Conservation (phyloP, 305 asterid genomes). For the Fraxinus albicans region DNA sequence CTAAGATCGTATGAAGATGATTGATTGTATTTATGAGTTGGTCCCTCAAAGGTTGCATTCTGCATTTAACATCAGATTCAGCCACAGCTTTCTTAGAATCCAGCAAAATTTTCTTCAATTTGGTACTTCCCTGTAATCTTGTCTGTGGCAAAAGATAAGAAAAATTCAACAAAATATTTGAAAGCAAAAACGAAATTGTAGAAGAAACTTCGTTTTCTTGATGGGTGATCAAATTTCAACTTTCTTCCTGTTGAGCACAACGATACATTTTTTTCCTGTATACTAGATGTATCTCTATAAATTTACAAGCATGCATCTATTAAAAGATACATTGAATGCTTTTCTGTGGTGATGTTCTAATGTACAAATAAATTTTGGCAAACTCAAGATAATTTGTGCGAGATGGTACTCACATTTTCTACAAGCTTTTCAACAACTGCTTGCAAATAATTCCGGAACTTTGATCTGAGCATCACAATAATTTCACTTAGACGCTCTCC, state of each 20-base stretch:
- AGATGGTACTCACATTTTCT: slow-evolving; percentile 42
- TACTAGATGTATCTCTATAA: background rate
- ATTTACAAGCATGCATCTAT: background rate
- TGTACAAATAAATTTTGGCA: background rate
- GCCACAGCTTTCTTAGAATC: slow-evolving; percentile 44
- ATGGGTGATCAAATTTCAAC: background rate
- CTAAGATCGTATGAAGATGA: slow-evolving; percentile 46
- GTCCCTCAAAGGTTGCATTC: slow-evolving; percentile 50
- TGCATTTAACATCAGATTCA: slow-evolving; percentile 48
- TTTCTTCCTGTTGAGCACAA: background rate
- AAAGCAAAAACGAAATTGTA: background rate
- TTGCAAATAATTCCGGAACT: slow-evolving; percentile 55
- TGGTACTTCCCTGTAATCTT: slow-evolving; percentile 44
- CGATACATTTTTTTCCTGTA: background rate
- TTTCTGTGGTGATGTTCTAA: background rate
- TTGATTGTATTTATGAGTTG: slow-evolving; percentile 41
- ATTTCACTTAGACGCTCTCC: slow-evolving; percentile 58
- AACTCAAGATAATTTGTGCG: background rate
- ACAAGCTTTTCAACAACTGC: slow-evolving; percentile 55
- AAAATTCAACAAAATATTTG: background rate
- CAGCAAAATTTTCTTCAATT: slow-evolving; percentile 50
- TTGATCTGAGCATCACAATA: slow-evolving; percentile 54
- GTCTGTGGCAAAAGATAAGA: slow-evolving; percentile 26
- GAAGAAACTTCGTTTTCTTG: background rate
- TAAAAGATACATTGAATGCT: background rate